Evolutionary conservation across 2,329 filamentous ascomycete species (phyloP).

Genomic region (Eurotiales sp.): DNA sequence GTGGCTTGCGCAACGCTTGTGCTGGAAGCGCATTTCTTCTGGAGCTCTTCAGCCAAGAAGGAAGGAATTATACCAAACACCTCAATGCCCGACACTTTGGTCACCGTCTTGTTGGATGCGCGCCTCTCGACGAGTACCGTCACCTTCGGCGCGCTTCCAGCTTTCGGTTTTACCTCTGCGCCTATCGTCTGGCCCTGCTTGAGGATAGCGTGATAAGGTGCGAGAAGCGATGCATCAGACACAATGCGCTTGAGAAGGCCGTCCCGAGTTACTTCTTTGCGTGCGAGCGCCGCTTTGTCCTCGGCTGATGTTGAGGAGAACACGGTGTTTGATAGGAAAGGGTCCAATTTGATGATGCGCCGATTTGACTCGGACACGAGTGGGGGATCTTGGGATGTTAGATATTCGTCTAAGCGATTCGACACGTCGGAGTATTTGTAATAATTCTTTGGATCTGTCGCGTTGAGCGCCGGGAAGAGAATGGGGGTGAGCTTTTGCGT

Average conservation of each 20-base stretch:
- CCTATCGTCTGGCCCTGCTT: constrained; percentile 33
- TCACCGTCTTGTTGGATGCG: constrained; percentile 64
- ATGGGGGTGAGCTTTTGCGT: constrained; percentile 56
- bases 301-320: constrained; percentile 50
- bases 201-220: constrained; percentile 57
- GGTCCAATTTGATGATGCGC: constrained; percentile 59
- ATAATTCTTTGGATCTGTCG: constrained; percentile 50
- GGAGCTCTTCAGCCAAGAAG: constrained; percentile 60
- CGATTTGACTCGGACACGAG: constrained; percentile 57
- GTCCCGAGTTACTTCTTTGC: constrained; percentile 58
- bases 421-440: constrained; percentile 61
- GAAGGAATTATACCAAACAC: constrained; percentile 58
- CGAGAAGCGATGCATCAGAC: constrained; percentile 45
- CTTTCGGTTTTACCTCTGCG: constrained; percentile 55
- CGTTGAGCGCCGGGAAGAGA: constrained; percentile 46
- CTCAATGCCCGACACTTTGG: constrained; percentile 60
- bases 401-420: constrained; percentile 54
- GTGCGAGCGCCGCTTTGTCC: constrained; percentile 55
- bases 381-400: constrained; percentile 51
- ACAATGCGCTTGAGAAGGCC: constrained; percentile 58
- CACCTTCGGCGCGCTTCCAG: constrained; percentile 58
- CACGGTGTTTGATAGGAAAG: constrained; percentile 60
- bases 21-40: constrained; percentile 65
- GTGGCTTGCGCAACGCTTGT: constrained; percentile 60
- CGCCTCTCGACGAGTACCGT: constrained; percentile 60